phyloP scores from a whole-genome alignment of 2,329 filamentous ascomycete species.

The Sclerotiophoma versabilis region DNA sequence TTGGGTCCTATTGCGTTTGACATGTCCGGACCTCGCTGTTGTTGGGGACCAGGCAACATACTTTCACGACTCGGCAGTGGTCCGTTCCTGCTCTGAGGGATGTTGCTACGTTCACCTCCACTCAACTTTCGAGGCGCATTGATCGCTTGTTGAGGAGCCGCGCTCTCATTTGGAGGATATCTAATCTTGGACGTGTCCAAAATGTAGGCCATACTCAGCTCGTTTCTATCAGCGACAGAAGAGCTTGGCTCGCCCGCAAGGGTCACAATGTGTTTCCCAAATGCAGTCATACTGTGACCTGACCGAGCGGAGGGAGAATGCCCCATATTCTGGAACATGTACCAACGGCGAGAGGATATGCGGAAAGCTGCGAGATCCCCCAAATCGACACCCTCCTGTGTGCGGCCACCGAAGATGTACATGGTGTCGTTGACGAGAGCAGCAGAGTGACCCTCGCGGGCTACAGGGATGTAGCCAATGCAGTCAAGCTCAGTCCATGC shows the following conservation, averaged over 20 bases:
- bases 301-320: constrained; percentile 92
- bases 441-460: constrained; percentile 92
- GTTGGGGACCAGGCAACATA: constrained; percentile 42
- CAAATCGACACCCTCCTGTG: constrained; percentile 88
- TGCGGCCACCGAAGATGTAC: constrained; percentile 98
- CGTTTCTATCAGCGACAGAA: constrained; percentile 77
- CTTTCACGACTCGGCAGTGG: constrained; percentile 54
- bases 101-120: constrained; percentile 55
- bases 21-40: constrained; percentile 47
- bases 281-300: constrained; percentile 96
- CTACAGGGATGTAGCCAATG: constrained; percentile 94
- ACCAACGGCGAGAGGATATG: constrained; percentile 88
- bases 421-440: constrained; percentile 96
- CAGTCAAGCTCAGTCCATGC: constrained; percentile 90
- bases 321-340: constrained; percentile 99
- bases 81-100: constrained; percentile 45
- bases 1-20: constrained; percentile 41
- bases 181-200: constrained; percentile 95
- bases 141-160: constrained; percentile 38
- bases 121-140: constrained; percentile 54
- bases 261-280: constrained; percentile 90
- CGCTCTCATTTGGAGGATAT: constrained; percentile 79
- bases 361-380: constrained; percentile 90
- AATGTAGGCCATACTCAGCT: constrained; percentile 88
- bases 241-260: constrained; percentile 94